Base-by-base conservation (phyloP, 345 rosid species). In the Syzygium oleosum region DNA sequence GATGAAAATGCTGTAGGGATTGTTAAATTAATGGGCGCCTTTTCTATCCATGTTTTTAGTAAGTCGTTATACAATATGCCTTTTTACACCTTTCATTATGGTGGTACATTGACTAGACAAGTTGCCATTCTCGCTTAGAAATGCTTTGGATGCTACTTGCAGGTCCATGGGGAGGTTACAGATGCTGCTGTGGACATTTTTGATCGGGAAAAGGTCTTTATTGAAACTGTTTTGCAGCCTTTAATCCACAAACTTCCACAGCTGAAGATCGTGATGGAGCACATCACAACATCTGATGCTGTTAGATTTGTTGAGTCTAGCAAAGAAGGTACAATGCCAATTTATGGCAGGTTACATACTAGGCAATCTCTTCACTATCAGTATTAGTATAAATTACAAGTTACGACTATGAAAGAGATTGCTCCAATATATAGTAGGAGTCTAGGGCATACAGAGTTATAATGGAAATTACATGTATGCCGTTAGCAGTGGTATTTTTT, bases 131-230 rank as follows among this genome's bases (percentile, higher is more conserved):
- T 21, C 4, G 46, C 59, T 52, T 65, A 12, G 83, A 61, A 61
- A 51, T 41, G 52, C 38, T 27, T 88, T 53, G 11, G 34, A 15
- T 88, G 22, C 85, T 89, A 29, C 65, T 80, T 87, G 56, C 92
- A 97, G 99, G 99, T 97, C 91, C 99, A 97, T 89, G 98, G 99
- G n/a, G 99, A 97, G 92, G 99, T 97, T 88, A 96, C 98, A 29
- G 95, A 97, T 93, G 94, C 94, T 41, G 89, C 86, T 91, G 91
- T 97, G 85, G 99, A 97, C 88, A 86, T 95, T 63, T 96, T 97
- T 94, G 98, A 97, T 91, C 97, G 99, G 41, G 99, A 96, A 91
- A 97, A 92, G 90, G 94, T 95, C 85, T 97, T 97, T 90, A 96
- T 97, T 77, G 95, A 95, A 89, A 95, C 96, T 46, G 91, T 97